Base-by-base conservation (phyloP, 179 eudicot genomes). In the Spinacia oleracea region DNA sequence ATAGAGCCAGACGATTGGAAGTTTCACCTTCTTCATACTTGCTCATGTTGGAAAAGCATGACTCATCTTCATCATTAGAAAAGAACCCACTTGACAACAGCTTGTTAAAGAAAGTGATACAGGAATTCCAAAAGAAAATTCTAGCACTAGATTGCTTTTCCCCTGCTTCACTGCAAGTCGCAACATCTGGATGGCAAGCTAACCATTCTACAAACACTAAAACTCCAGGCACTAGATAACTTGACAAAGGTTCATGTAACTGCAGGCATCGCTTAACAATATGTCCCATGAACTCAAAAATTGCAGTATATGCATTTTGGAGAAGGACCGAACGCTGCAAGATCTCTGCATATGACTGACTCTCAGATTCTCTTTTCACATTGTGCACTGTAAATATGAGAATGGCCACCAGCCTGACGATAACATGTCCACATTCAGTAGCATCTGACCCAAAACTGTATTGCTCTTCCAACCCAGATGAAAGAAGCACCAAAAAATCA, bases 131-230 rank as follows among this genome's bases (percentile, higher is more conserved):
- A 78, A 96, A 96, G 78, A 84, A 82, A 64, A 86, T 81, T 83
- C 97, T 91, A 72, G 87, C 90, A 51, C 60, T 80, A 71, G 85
- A 87, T 84, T 89, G 88, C 72, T 88, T 91, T 79, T 91, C 99
- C 70, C 89, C 94, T 21, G 73, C 71, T 65, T 94, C 97, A 69
- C 79, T 88, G 81, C 85, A 87, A 76, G 85, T 67, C 25, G 90
- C 92, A 77, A 92, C 80, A 87, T 94, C 94, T 75, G 86, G 87
- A 81, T 81, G 88, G 85, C 90, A 94, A 64, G 99, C 99, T 74
- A 96, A 84, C 99, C 98, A 96, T 82, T 96, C 99, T 40, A 92
- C 86, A 80, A 92, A 96, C 58, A 94, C 92, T 84, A 92, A 78
- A 74, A 94, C 81, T 45, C 94, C 98, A 82, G 99, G 98, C 84